Conservation (phyloP, 768 basidiomycete species). For the Mycena alexandri region DNA sequence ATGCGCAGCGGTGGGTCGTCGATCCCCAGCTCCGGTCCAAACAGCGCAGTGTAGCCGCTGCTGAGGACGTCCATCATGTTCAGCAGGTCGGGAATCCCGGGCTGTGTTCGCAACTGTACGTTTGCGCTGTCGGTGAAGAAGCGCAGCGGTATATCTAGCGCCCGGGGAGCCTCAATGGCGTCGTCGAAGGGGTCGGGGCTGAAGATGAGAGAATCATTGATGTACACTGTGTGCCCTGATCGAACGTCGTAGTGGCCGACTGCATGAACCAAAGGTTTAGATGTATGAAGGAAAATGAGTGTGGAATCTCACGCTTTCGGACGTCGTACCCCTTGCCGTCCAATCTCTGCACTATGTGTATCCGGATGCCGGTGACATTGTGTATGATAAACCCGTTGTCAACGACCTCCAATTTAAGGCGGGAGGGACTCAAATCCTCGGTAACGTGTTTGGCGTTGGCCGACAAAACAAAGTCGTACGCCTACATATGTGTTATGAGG, state of each 20-base stretch:
- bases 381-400: constrained; percentile 80
- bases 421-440: constrained; percentile 80
- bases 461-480: constrained; percentile 86
- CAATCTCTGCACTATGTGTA: constrained; percentile 81
- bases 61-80: constrained; percentile 61
- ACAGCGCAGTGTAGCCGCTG: constrained; percentile 73
- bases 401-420: constrained; percentile 72
- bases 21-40: constrained; percentile 73
- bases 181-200: constrained; percentile 36
- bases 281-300: background rate
- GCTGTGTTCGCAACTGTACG: constrained; percentile 56
- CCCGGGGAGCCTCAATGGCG: constrained; percentile 39
- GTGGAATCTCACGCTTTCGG: constrained; percentile 71
- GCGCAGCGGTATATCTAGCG: constrained; percentile 67
- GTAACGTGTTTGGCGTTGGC: constrained; percentile 62
- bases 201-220: constrained; percentile 74
- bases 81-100: constrained; percentile 49
- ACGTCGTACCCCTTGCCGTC: constrained; percentile 92
- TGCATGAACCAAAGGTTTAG: constrained; percentile 45
- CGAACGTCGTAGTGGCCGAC: constrained; percentile 87
- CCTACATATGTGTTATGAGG: constrained; percentile 55
- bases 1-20: constrained; percentile 56
- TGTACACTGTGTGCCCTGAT: constrained; percentile 84
- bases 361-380: constrained; percentile 83
- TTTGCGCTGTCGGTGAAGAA: constrained; percentile 69